Percentiles rank a stretch among this genome's conserved stretches.
phyloP scores from a whole-genome alignment of 2,329 filamentous ascomycete genomes.

The Aureobasidium sp. region DNA sequence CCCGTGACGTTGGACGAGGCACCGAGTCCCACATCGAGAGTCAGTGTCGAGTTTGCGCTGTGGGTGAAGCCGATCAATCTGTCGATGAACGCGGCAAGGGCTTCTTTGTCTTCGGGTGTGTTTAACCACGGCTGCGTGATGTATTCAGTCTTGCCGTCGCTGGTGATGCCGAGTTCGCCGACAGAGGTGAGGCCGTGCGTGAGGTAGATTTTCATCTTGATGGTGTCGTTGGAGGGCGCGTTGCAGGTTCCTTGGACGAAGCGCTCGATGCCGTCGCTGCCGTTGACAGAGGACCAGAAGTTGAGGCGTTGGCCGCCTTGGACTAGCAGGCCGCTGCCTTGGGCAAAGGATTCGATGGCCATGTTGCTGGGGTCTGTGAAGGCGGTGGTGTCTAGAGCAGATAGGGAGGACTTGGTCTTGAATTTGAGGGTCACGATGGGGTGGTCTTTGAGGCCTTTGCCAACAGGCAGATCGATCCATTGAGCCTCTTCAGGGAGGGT shows the following conservation, averaged over 20 bases:
- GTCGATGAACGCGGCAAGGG: slow-evolving; percentile 38
- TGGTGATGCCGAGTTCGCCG: slow-evolving; percentile 27
- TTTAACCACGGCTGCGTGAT: slow-evolving; percentile 44
- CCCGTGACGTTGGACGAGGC: slow-evolving; percentile 20
- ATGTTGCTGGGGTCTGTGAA: slow-evolving; percentile 38
- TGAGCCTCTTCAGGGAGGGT: slow-evolving; percentile 22
- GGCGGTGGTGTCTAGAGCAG: slow-evolving; percentile 31
- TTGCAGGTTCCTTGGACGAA: slow-evolving; percentile 41
- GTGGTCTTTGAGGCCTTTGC: slow-evolving; percentile 35
- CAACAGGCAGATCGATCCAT: slow-evolving; percentile 18
- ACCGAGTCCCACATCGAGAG: slow-evolving; percentile 17
- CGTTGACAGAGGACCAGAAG: slow-evolving; percentile 48
- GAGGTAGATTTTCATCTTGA: slow-evolving; percentile 50
- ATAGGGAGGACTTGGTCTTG: slow-evolving; percentile 42
- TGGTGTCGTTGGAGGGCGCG: slow-evolving; percentile 31
- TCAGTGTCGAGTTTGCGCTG: slow-evolving; percentile 32
- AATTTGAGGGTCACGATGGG: slow-evolving; percentile 46
- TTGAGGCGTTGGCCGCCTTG: slow-evolving; percentile 42
- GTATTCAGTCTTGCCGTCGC: slow-evolving; percentile 32
- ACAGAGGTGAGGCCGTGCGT: slow-evolving; percentile 45
- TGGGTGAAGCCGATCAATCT: slow-evolving; percentile 35
- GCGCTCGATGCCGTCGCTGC: slow-evolving; percentile 44
- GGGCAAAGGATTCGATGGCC: slow-evolving; percentile 44
- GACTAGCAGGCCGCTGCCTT: slow-evolving; percentile 5
- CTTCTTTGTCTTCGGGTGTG: slow-evolving; percentile 34